These are phyloP conservation scores for Cladophialophora psammophila DNA, from an alignment of 2,329 filamentous ascomycete species.

Conservation along the genomic window DNA sequence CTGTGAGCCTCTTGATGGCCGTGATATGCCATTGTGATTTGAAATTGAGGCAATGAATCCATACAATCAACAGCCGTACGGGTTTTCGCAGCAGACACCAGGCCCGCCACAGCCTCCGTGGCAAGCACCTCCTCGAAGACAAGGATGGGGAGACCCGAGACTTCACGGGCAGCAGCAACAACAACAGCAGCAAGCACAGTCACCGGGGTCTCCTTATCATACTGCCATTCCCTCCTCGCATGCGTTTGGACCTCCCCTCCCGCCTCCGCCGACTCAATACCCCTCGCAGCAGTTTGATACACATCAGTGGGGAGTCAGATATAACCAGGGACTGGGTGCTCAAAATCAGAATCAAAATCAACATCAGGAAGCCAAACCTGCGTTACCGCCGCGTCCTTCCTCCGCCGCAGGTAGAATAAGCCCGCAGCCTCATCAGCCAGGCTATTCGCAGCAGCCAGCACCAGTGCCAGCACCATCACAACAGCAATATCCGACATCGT, in stretches of 20 bases:
- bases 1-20: background rate
- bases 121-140: slow-evolving; percentile 37
- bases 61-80: slow-evolving; percentile 35
- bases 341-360: slow-evolving; percentile 31
- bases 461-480: slow-evolving; percentile 20
- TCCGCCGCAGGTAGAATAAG: slow-evolving; percentile 33
- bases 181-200: slow-evolving; percentile 22
- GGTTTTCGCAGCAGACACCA: slow-evolving; percentile 37
- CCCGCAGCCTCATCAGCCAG: slow-evolving; percentile 28
- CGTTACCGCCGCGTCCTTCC: slow-evolving; percentile 40
- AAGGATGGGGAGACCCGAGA: slow-evolving; percentile 41
- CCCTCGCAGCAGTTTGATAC: slow-evolving; percentile 43
- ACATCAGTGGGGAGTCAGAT: slow-evolving; percentile 53
- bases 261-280: slow-evolving; percentile 27
- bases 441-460: slow-evolving; percentile 31
- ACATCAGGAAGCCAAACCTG: slow-evolving; percentile 30
- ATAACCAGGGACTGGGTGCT: slow-evolving; percentile 37
- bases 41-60: slow-evolving; percentile 28
- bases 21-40: background rate
- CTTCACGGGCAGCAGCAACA: slow-evolving; percentile 13
- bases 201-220: slow-evolving; percentile 30
- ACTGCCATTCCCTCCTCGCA: slow-evolving; percentile 12
- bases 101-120: slow-evolving; percentile 40
- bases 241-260: slow-evolving; percentile 34
- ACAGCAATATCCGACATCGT: slow-evolving; percentile 33